Evolutionary conservation across 805 yeast species (phyloP), one percentile per base, ranked within the genome.

Genomic region (Ogataea paradorogensis): DNA sequence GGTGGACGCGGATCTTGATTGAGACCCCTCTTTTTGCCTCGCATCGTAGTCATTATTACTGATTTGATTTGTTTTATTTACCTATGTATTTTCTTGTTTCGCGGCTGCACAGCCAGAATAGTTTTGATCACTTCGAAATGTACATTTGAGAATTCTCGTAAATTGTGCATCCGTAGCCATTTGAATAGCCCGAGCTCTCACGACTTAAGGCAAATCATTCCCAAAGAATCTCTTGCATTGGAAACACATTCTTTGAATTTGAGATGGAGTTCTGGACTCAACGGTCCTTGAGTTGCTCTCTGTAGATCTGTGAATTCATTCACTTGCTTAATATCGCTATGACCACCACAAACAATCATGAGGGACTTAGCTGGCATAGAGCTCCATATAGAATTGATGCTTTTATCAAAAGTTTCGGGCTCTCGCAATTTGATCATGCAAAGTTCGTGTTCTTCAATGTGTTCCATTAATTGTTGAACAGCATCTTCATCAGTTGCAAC

Each of bases 401-500:
- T 59, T 2, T 51, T 45, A 48, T 76, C 73, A 9, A 84, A 55
- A 5, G 56, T 55, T 9, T 80, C 88, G 15, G 83, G 57, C 38
- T 82, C 90, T 33, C 78, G 69, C 30, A 87, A 55, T 39, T 76
- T 71, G 14, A 78, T 67, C 34, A 83, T 65, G 10, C 75, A 63
- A 20, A 87, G 66, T 37, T 76, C 76, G 45, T 70, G 61, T 1
- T 63, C 59, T 11, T 61, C 47, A 2, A 67, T 42, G n/a, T 71
- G 56, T 6, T 65, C 56, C 1, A 56, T 45, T 7, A 76, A 63
- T 3, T 61, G 55, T 1, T 70, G 67, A 2, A 77, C 70, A 0
- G 75, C 72, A 40, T 82, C 83, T 27, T 74, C 81, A 59, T 88
- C 96, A 46, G 71, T 66, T 10, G 57, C 46, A 36, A 82, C 78